Percentiles rank a stretch among this genome's conserved stretches.
These are phyloP conservation scores for Apocynum venetum DNA, from an alignment of 257 asterid genomes.

Conservation along the genomic window DNA sequence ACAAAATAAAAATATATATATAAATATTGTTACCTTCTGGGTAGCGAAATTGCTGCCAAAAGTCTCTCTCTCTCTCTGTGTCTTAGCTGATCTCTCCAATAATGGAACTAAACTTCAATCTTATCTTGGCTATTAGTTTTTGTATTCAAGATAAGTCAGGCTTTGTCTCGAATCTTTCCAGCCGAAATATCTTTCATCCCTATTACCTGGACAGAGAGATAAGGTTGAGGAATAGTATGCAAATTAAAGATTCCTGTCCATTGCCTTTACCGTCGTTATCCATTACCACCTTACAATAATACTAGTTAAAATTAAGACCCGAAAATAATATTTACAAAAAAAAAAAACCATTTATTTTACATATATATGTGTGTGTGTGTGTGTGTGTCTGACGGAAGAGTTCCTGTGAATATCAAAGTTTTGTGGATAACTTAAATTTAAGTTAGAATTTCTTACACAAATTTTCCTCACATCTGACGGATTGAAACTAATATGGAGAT, in stretches of 20 bases:
- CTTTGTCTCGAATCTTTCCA: constrained; percentile 4
- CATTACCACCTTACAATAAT: not conserved
- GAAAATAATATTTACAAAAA: too few relatives aligned
- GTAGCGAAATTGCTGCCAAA: constrained; percentile 16
- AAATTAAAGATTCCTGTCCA: not conserved
- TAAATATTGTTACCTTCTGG: constrained; percentile 7
- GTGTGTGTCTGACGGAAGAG: not conserved
- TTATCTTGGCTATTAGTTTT: not conserved
- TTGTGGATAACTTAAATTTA: too few relatives aligned
- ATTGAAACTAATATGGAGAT: too few relatives aligned
- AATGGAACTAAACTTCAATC: not conserved
- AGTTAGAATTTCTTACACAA: too few relatives aligned
- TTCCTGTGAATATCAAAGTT: not conserved
- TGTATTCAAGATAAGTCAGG: not conserved
- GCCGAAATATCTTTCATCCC: not conserved
- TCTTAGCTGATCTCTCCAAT: not conserved
- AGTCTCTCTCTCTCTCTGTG: not conserved
- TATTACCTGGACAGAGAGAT: not conserved
- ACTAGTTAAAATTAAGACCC: too few relatives aligned
- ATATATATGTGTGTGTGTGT: not conserved
- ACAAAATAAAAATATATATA: not conserved
- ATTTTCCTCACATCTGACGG: too few relatives aligned
- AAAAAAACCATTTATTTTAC: too few relatives aligned
- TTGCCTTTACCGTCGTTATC: not conserved
- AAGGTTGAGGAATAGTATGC: not conserved